Evolutionary conservation across 805 yeast genomes (phyloP), one percentile per base, ranked within the genome.

Genomic region (Sugiyamaella chiloensis): DNA sequence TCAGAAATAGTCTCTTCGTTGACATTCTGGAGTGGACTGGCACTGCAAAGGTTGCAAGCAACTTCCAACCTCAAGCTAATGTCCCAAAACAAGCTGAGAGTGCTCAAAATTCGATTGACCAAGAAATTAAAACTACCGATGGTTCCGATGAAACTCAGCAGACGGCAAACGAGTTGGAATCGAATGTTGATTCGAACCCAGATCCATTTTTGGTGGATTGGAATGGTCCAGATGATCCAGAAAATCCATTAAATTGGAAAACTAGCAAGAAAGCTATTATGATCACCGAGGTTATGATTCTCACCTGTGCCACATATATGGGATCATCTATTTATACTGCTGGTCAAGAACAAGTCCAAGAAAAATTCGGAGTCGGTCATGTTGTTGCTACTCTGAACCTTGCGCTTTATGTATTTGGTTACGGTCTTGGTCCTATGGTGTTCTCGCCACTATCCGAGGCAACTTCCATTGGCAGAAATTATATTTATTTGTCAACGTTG

Each of bases 371-470:
- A 26, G 66, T 78, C 14, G 74, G 78, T 2, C 49, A 65, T 35
- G 75, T 73, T 12, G 75, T 71, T 0, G 73, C 79, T 2, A 65
- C 78, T n/a, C 65, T 83, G 40, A 73, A 77, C 14, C 73, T 82
- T 2, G 71, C 87, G 0, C 62, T 82, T 8, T 83, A 75, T 54
- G 77, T 83, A n/a, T 60, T 81, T 40, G 89, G 88, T 0, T 76
- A 81, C 55, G 85, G 84, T 0, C 60, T 78, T 5, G 89, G 88
- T 0, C 85, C 86, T 2, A 65, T 81, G 60, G 52, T 82, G 9
- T 78, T 80, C 74, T 85, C 83, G 1, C 85, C 84, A 1, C 53
- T 78, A 11, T 74, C 80, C 2, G 82, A 78, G 60, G 54, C 72
- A 42, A 73, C 74, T 40, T 65, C 70, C 24, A 65, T 61, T 37